Base-by-base conservation (phyloP, 768 basidiomycete species). In the Astraeus odoratus region DNA sequence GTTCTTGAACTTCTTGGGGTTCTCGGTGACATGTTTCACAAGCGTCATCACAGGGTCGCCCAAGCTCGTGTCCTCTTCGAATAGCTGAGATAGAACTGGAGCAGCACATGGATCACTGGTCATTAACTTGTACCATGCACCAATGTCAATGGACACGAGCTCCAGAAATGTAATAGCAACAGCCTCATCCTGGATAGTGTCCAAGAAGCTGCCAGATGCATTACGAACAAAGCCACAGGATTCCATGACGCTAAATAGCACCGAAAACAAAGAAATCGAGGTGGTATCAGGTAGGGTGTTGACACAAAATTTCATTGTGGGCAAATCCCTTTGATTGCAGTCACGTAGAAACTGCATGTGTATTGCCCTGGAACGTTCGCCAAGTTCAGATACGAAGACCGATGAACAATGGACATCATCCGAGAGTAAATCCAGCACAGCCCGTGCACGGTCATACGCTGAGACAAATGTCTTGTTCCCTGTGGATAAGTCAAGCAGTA, bases 401-500 rank as follows among this genome's bases (percentile, higher is more conserved):
- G 44, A 38, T 7, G 44, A 36, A n/a, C 26, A 8, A 15, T 45
- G 22, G 12, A 19, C 19, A 15, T 46, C 16, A 16, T 13, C 20
- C 13, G 9, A 18, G 23, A 22, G 15, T 12, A 37, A 1, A 4
- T 39, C n/a, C n/a, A 25, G 19, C 18, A 46, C 12, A 13, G 38
- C 23, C 13, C 8, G 8, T 6, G 43, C 39, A 1, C 26, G 43
- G n/a, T 30, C 30, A 6, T 18, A 40, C 8, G n/a, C 39, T 5
- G 22, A 41, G 33, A 10, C 1, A 38, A 36, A 44, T 22, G 12
- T 8, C 16, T 19, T 47, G 20, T 16, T 24, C 15, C 33, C 48
- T 4, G 34, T 37, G 33, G 33, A 49, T 39, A 46, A 41, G 10
- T 42, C 33, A 38, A 49, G 36, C 12, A 42, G 44, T 20, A 49